Evolutionary conservation across 148 eudicot species (phyloP), one percentile per base, ranked within the genome.

Genomic region (Polygonum aviculare): DNA sequence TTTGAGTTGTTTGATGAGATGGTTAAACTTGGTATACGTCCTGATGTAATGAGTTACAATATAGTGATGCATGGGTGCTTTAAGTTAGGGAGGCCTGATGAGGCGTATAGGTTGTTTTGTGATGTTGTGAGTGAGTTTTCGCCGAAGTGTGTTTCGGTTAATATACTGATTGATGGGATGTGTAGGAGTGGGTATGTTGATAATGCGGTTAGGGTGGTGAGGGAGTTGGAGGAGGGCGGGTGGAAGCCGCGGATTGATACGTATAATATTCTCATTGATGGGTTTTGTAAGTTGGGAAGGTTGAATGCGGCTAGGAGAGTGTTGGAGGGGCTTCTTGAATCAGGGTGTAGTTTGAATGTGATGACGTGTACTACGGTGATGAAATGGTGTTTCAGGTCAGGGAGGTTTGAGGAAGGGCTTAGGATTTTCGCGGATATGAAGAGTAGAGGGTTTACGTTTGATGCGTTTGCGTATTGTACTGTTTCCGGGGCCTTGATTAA

Each of bases 401-500:
- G 85, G 12, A 72, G 81, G 18, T 83, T 84, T 73, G 85, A 88
- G 33, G 86, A 95, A 82, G 98, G 91, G 40, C 79, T 92, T 74
- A 83, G 86, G 75, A 73, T 89, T 21, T 95, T 95, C 77, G 52
- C 71, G 9, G 96, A 89, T 76, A 95, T 95, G 98, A 95, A 88
- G 84, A 85, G 80, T 16, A 81, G 84, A 80, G 98, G 98, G 72
- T 90, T 84, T 81, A 84, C 90, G 22, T 89, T 86, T 87, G 98
- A 95, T 86, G 89, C 88, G 48, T 92, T 92, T 78, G 87, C 97
- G 4, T 89, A 90, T 77, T 92, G 97, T 81, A 95, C 98, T 31
- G 86, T 90, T 75, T 79, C 84, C 18, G 92, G 85, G 54, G 96
- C 94, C 77, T 86, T 92, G 79, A 77, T 85, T 38, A 95, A 88